Evolutionary conservation across 2,329 filamentous ascomycete genomes (phyloP).

Genomic region (Beauveria bassiana): DNA sequence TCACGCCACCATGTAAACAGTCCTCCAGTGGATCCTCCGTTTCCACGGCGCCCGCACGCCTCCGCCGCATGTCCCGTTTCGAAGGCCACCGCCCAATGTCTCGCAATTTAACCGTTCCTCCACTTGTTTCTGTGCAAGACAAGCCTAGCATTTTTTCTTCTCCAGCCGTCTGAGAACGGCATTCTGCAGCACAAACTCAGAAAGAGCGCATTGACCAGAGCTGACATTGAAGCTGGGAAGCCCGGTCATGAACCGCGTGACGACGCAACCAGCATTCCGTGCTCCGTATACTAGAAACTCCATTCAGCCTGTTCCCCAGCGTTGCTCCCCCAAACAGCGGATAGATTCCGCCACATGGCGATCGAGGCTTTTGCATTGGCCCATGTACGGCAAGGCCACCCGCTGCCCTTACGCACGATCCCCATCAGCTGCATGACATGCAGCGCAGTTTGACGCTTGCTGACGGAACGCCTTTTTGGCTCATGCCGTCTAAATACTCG

Average conservation of each 20-base stretch:
- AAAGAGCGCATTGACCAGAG: not conserved
- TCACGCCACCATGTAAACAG: not conserved
- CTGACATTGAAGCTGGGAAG: not conserved
- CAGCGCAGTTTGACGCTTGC: not conserved
- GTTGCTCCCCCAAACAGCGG: not conserved
- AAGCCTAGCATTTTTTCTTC: not conserved
- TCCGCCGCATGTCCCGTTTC: slow-evolving; percentile 1
- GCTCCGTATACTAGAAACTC: not conserved
- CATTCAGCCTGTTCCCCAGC: not conserved
- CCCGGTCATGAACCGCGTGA: not conserved
- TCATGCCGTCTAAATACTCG: not conserved
- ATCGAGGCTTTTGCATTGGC: not conserved
- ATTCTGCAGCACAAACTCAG: not conserved
- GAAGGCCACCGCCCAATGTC: not conserved
- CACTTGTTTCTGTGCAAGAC: not conserved
- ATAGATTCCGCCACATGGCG: slow-evolving; percentile 6
- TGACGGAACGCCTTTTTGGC: not conserved
- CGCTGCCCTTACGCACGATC: not conserved
- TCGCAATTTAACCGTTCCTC: slow-evolving; percentile 8
- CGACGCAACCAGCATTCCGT: no score
- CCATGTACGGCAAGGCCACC: not conserved
- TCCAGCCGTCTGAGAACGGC: not conserved
- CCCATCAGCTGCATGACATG: not conserved
- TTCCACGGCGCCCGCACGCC: slow-evolving; percentile 4
- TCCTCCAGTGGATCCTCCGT: not conserved